Percentiles rank a stretch among this genome's conserved stretches.
Evolutionary conservation across 2,329 filamentous ascomycete species (phyloP).

Genomic region (Chalara sp.): DNA sequence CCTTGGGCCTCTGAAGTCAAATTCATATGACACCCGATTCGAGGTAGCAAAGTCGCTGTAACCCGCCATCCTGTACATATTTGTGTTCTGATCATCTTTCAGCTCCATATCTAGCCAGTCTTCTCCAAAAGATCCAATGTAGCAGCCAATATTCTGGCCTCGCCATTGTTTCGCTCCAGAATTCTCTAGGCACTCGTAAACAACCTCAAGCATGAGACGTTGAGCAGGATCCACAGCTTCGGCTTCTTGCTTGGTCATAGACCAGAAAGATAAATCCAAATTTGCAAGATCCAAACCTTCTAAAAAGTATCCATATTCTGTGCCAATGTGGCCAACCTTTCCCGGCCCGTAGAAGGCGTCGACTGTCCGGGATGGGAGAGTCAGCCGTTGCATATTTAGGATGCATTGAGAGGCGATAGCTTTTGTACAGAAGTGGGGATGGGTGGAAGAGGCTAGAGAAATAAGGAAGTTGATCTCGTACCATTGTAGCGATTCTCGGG

Average conservation of each 20-base stretch:
- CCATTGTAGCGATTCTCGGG: conserved; percentile 7
- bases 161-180: conserved; percentile 14
- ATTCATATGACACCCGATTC: conserved; percentile 10
- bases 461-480: conserved; percentile 1
- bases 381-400: no score
- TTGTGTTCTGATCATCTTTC: not conserved
- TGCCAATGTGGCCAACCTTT: conserved; percentile 5
- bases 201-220: conserved; percentile 18
- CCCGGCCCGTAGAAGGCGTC: not conserved
- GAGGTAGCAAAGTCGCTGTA: conserved; percentile 1
- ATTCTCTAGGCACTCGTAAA: conserved; percentile 19
- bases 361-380: no score
- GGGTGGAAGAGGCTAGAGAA: no score
- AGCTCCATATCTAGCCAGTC: not conserved
- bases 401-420: no score
- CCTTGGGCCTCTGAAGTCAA: conserved; percentile 3
- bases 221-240: conserved; percentile 21
- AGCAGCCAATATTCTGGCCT: conserved; percentile 16
- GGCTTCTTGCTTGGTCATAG: conserved; percentile 20
- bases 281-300: conserved; percentile 18
- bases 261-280: conserved; percentile 29
- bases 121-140: conserved; percentile 22
- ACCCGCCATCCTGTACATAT: conserved; percentile 1
- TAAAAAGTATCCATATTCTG: conserved; percentile 25
- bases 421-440: no score